Conservation (phyloP, 169 alveolate genomes). For the Eimeria praecox region DNA sequence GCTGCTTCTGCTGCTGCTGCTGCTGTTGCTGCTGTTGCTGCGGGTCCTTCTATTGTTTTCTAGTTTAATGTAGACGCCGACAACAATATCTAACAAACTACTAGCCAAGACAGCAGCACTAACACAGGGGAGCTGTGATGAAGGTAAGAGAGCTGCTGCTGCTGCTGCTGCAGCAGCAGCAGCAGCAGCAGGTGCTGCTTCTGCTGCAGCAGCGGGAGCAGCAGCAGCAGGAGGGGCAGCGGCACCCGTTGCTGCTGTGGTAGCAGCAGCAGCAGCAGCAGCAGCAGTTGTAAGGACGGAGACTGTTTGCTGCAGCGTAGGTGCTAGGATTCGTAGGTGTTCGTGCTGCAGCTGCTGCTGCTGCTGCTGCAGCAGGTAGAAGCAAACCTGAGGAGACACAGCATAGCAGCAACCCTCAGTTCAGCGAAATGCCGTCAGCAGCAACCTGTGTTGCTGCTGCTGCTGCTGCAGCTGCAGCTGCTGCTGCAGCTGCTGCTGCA, state of each 20-base stretch:
- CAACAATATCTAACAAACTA: not conserved
- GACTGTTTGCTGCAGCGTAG: conserved; percentile 45
- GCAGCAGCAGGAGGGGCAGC: not conserved
- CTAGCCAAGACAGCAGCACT: not conserved
- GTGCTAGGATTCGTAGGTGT: conserved; percentile 26
- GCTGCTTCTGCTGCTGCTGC: not conserved
- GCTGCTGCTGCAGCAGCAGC: too few species aligned
- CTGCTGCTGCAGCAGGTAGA: conserved; percentile 30
- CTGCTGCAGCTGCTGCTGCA: conserved; percentile 32
- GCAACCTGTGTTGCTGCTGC: not conserved
- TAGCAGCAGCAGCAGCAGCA: not conserved
- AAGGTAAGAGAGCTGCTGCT: too few species aligned
- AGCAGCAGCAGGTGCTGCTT: too few species aligned
- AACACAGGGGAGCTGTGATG: too few species aligned
- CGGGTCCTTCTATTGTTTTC: not conserved
- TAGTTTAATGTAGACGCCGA: not conserved
- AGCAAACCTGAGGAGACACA: not conserved
- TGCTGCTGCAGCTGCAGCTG: conserved; percentile 4
- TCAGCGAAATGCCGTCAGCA: not conserved
- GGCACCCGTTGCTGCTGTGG: not conserved
- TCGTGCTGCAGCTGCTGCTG: conserved; percentile 25
- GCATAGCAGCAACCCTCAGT: not conserved
- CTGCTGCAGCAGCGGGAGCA: too few species aligned
- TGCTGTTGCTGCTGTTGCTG: not conserved
- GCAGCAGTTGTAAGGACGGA: conserved; percentile 13